phyloP scores from a whole-genome alignment of 1,284 basidiomycete species.

The Cryptococcus neoformans region DNA sequence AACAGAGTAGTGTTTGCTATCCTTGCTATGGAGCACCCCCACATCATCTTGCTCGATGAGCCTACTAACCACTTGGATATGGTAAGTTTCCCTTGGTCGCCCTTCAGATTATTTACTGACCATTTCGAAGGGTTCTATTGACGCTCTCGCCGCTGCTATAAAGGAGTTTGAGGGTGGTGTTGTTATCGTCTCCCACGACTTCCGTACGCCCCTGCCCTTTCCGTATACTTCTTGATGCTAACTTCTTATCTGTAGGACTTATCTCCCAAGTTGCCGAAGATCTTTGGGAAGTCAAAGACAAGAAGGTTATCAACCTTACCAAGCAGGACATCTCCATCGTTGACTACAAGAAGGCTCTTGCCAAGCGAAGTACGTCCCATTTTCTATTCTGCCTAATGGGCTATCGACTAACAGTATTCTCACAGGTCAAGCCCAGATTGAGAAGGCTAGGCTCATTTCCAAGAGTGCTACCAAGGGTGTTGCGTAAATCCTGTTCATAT shows the following conservation, averaged over 20 bases:
- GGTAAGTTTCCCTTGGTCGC: conserved; percentile 13
- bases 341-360: conserved; percentile 72
- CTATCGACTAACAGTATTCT: neutral
- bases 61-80: conserved; percentile 59
- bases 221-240: conserved; percentile 24
- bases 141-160: conserved; percentile 90
- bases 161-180: conserved; percentile 98
- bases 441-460: conserved; percentile 88
- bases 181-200: conserved; percentile 96
- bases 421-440: conserved; percentile 59
- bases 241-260: conserved; percentile 55
- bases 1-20: conserved; percentile 68
- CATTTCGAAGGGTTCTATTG: conserved; percentile 69
- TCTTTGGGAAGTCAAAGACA: conserved; percentile 96
- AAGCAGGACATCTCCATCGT: conserved; percentile 83
- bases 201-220: conserved; percentile 57
- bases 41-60: conserved; percentile 74
- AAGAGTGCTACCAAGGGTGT: conserved; percentile 57
- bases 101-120: neutral
- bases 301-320: conserved; percentile 89
- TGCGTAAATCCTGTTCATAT: conserved; percentile 26
- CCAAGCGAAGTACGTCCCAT: conserved; percentile 44
- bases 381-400: neutral
- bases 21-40: conserved; percentile 85
- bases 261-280: conserved; percentile 96